These are phyloP conservation scores for Glomus cerebriforme DNA, from an alignment of 192 early-diverging fungal genomes.

Conservation along the genomic window DNA sequence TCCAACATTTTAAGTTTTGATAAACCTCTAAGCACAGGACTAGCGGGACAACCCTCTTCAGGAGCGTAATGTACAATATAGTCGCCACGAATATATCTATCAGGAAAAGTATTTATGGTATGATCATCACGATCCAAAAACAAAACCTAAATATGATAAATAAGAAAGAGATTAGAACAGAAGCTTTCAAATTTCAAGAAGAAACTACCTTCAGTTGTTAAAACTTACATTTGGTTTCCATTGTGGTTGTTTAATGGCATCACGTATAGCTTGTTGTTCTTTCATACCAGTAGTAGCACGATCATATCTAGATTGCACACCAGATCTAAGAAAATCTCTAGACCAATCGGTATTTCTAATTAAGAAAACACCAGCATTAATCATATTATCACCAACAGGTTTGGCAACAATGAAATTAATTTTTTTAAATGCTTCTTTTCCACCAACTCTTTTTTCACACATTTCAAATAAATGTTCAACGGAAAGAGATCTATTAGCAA, in stretches of 20 bases:
- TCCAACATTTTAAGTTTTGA: background rate
- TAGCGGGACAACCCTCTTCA: conserved; percentile 23
- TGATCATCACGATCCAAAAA: conserved; percentile 47
- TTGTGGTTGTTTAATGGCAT: conserved; percentile 43
- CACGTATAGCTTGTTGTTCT: conserved; percentile 61
- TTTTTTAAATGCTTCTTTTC: conserved; percentile 36
- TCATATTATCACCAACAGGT: conserved; percentile 50
- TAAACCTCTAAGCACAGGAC: background rate
- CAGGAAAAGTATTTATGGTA: conserved; percentile 59
- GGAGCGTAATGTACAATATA: conserved; percentile 60
- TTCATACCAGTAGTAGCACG: conserved; percentile 42
- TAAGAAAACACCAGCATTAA: conserved; percentile 63
- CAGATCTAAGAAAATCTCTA: conserved; percentile 46
- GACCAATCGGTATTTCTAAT: conserved; percentile 59
- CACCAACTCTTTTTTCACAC: conserved; percentile 35
- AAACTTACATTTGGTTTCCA: conserved; percentile 37
- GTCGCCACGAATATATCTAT: conserved; percentile 41
- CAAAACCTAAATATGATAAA: too few species aligned
- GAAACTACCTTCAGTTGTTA: background rate
- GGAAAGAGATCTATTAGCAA: conserved; percentile 46
- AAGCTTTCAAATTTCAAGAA: too few species aligned
- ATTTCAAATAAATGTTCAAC: conserved; percentile 44
- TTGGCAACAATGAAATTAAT: conserved; percentile 52
- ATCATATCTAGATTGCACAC: conserved; percentile 35
- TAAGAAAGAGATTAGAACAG: too few species aligned